Evolutionary conservation across 1,139 yeast genomes (phyloP).

Genomic region (Casaregolazyma suthepensis): DNA sequence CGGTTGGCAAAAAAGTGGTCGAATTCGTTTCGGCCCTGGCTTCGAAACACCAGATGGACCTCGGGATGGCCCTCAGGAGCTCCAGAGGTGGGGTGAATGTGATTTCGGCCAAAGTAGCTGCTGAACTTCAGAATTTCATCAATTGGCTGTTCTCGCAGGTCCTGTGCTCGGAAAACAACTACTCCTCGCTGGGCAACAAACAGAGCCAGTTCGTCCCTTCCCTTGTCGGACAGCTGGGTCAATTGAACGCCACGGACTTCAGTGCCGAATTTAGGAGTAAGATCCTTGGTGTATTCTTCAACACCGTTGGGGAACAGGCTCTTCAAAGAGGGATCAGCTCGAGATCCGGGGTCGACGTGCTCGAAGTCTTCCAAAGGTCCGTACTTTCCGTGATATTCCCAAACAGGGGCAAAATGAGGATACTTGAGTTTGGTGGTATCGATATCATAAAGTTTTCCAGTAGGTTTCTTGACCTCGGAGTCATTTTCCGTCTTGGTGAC

Average conservation of each 20-base stretch:
- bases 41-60: slow-evolving; percentile 47
- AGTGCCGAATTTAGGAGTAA: slow-evolving; percentile 57
- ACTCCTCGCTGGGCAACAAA: slow-evolving; percentile 62
- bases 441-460: neutral
- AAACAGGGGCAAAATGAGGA: slow-evolving; percentile 40
- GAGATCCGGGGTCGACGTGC: slow-evolving; percentile 32
- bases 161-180: slow-evolving; percentile 60
- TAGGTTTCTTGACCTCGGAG: neutral
- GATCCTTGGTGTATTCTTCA: slow-evolving; percentile 7
- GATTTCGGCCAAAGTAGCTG: slow-evolving; percentile 11
- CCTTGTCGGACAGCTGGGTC: slow-evolving; percentile 43
- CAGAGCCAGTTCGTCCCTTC: slow-evolving; percentile 58
- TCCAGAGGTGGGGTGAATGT: slow-evolving; percentile 45
- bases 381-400: slow-evolving; percentile 42
- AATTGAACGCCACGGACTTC: slow-evolving; percentile 55
- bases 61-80: slow-evolving; percentile 57
- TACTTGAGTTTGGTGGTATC: neutral
- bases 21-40: slow-evolving; percentile 16
- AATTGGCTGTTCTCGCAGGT: slow-evolving; percentile 52
- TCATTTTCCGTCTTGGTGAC: neutral
- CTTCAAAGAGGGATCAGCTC: slow-evolving; percentile 30
- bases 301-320: slow-evolving; percentile 24
- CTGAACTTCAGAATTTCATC: slow-evolving; percentile 41
- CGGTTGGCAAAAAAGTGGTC: slow-evolving; percentile 14
- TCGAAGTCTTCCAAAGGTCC: slow-evolving; percentile 34